A percentile compares a stretch with the other conserved stretches of the same genome.
Evolutionary conservation across 805 yeast genomes (phyloP).

Genomic region (Suhomyces canberraensis): DNA sequence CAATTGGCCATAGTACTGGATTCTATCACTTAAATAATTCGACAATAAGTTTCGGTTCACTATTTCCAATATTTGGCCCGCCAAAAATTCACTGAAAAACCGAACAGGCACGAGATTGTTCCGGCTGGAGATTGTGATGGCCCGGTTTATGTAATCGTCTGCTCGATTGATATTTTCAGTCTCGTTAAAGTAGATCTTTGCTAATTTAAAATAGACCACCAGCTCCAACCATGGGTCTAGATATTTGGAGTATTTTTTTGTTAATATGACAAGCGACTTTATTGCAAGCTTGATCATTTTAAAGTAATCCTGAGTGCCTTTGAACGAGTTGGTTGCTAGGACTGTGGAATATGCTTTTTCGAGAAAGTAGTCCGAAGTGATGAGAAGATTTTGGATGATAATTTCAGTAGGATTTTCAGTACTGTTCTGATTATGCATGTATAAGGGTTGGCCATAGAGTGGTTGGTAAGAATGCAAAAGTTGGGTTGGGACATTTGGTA

Average conservation of each 20-base stretch:
- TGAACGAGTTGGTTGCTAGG: constrained; percentile 12
- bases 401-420: neutral
- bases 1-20: constrained; percentile 13
- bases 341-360: constrained; percentile 22
- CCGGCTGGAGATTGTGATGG: constrained; percentile 27
- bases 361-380: constrained; percentile 19
- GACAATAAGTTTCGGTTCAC: constrained; percentile 22
- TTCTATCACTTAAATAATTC: constrained; percentile 27
- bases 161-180: constrained; percentile 42
- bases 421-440: neutral
- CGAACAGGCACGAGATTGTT: constrained; percentile 21
- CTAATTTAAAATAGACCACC: constrained; percentile 31
- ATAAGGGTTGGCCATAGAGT: neutral
- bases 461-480: neutral
- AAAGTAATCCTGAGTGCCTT: constrained; percentile 21
- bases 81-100: constrained; percentile 34
- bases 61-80: constrained; percentile 33
- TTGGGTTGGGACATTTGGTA: too few relatives aligned
- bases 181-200: constrained; percentile 37
- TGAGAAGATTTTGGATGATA: constrained; percentile 1
- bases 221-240: constrained; percentile 33
- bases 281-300: constrained; percentile 33
- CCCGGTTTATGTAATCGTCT: constrained; percentile 32
- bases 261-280: constrained; percentile 32
- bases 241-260: constrained; percentile 19